These are phyloP conservation scores for Candida vaughaniae DNA, from an alignment of 805 yeast species.

Conservation along the genomic window DNA sequence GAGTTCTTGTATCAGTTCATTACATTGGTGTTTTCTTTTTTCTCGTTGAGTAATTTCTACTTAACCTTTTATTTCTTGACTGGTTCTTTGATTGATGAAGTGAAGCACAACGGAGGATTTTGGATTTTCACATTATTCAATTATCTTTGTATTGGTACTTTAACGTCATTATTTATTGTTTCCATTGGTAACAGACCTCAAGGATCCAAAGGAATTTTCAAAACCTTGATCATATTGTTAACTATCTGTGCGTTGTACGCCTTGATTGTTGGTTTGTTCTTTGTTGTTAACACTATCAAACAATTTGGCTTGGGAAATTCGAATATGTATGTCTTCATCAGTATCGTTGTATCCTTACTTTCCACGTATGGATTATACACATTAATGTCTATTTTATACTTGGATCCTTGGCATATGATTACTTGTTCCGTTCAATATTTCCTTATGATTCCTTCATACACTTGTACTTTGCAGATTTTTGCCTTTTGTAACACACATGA, in stretches of 20 bases:
- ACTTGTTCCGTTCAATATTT: constrained; percentile 88
- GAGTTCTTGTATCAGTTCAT: constrained; percentile 84
- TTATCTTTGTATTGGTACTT: constrained; percentile 76
- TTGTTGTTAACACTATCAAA: constrained; percentile 57
- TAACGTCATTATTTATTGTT: constrained; percentile 85
- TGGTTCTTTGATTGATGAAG: constrained; percentile 59
- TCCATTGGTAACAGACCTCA: constrained; percentile 98
- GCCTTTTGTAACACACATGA: constrained; percentile 98
- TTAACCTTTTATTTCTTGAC: constrained; percentile 91
- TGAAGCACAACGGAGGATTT: constrained; percentile 51
- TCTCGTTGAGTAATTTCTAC: constrained; percentile 88
- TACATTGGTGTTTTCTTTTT: constrained; percentile 82
- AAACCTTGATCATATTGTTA: constrained; percentile 66
- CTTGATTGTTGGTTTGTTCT: constrained; percentile 76
- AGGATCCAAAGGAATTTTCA: constrained; percentile 81
- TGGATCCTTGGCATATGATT: constrained; percentile 96
- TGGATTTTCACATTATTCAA: constrained; percentile 83
- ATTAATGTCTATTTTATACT: constrained; percentile 75
- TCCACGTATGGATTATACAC: constrained; percentile 92
- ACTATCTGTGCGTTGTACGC: constrained; percentile 82
- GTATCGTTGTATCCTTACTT: constrained; percentile 77
- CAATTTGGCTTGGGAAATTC: constrained; percentile 41
- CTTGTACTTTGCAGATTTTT: constrained; percentile 89
- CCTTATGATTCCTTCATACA: constrained; percentile 84
- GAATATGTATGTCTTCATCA: constrained; percentile 55